Evolutionary conservation across 2,329 filamentous ascomycete species (phyloP).

Genomic region (Aspergillus amoenus): DNA sequence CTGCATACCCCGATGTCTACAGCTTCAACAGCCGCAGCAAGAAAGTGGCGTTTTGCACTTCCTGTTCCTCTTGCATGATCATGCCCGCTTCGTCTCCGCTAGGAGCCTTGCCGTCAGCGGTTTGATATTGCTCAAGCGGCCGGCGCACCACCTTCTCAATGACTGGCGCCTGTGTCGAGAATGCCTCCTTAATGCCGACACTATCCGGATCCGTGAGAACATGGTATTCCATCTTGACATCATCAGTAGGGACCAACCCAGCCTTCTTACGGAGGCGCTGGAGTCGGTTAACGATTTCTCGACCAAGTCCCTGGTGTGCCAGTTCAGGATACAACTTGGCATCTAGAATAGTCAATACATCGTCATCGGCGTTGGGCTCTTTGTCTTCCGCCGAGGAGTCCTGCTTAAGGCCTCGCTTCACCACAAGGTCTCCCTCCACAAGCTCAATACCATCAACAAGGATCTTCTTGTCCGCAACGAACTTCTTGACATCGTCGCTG

Average conservation of each 20-base stretch:
- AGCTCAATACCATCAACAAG: conserved; percentile 83
- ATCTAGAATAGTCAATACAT: conserved; percentile 90
- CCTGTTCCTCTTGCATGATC: conserved; percentile 80
- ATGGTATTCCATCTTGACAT: conserved; percentile 91
- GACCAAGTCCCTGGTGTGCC: conserved; percentile 80
- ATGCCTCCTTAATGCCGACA: conserved; percentile 69
- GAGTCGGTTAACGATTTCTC: conserved; percentile 90
- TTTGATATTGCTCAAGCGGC: conserved; percentile 69
- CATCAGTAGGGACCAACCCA: conserved; percentile 84
- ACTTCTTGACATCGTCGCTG: conserved; percentile 77
- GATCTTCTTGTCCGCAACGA: conserved; percentile 71
- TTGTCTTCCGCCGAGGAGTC: conserved; percentile 69
- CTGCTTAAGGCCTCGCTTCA: conserved; percentile 76
- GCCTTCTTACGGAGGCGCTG: conserved; percentile 94
- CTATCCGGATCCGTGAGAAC: conserved; percentile 77
- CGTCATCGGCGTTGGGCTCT: conserved; percentile 84
- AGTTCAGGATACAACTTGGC: conserved; percentile 78
- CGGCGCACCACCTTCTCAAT: conserved; percentile 78
- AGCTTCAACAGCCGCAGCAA: conserved; percentile 73
- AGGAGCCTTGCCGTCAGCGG: conserved; percentile 58
- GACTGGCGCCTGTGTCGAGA: conserved; percentile 63
- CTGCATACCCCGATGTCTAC: conserved; percentile 40
- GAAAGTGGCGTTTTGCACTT: conserved; percentile 80
- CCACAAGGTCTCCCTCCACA: conserved; percentile 76
- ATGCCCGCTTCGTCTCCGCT: conserved; percentile 57